Conservation (phyloP, 805 yeast species). For the Saccharomycopsis sp. region DNA sequence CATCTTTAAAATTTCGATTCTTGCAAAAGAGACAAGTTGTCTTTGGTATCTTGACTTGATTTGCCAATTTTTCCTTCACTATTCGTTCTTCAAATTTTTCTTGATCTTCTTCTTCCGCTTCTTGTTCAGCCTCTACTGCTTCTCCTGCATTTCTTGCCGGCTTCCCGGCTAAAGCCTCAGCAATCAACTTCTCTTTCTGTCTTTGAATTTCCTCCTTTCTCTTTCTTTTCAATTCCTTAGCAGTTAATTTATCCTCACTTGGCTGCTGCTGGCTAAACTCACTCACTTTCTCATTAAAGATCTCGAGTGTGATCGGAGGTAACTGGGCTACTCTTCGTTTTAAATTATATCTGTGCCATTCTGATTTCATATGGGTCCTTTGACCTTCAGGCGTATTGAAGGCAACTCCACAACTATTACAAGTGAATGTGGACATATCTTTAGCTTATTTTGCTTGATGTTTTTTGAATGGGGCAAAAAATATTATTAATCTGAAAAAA, state of each 20-base stretch:
- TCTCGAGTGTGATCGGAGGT: constrained; percentile 62
- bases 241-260: constrained; percentile 25
- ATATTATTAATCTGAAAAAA: background rate
- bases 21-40: constrained; percentile 50
- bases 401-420: constrained; percentile 81
- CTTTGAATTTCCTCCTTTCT: constrained; percentile 37
- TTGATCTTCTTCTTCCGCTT: constrained; percentile 13
- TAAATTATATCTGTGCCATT: constrained; percentile 96
- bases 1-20: constrained; percentile 38
- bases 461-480: background rate
- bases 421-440: constrained; percentile 38
- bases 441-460: background rate
- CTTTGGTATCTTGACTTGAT: constrained; percentile 40
- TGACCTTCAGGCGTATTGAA: constrained; percentile 74
- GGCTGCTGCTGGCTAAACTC: constrained; percentile 12
- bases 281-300: constrained; percentile 63
- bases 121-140: constrained; percentile 6
- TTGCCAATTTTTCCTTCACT: constrained; percentile 33
- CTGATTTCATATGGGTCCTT: constrained; percentile 90
- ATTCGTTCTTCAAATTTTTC: constrained; percentile 22
- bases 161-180: constrained; percentile 28
- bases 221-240: constrained; percentile 36
- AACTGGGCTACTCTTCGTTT: constrained; percentile 88
- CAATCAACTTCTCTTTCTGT: constrained; percentile 35
- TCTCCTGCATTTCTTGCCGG: constrained; percentile 2